phyloP scores from a whole-genome alignment of 805 yeast genomes.

The Lachancea lanzarotensis region DNA sequence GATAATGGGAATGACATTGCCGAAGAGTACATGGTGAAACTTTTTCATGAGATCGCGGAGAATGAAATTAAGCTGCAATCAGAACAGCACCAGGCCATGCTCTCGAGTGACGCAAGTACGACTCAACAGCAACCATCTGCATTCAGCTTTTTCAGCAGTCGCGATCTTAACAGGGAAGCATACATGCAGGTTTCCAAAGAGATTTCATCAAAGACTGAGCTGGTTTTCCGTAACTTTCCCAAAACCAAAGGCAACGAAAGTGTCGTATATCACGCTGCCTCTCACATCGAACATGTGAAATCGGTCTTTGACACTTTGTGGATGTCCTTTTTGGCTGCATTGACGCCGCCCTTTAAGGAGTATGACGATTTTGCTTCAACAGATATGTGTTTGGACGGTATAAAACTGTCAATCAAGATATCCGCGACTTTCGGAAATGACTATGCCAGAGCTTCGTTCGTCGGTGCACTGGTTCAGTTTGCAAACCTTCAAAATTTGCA shows the following conservation, averaged over 20 bases:
- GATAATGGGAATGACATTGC: constrained; percentile 87
- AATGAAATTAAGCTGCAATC: constrained; percentile 88
- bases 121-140: constrained; percentile 36
- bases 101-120: constrained; percentile 52
- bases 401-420: constrained; percentile 72
- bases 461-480: constrained; percentile 84
- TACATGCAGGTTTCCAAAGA: constrained; percentile 90
- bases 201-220: constrained; percentile 83
- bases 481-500: constrained; percentile 72
- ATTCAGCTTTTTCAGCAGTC: constrained; percentile 57
- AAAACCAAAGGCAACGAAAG: constrained; percentile 39
- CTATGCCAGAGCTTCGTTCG: constrained; percentile 80
- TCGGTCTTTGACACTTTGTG: constrained; percentile 91
- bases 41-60: constrained; percentile 69
- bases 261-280: constrained; percentile 66
- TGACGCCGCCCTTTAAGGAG: constrained; percentile 90
- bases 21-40: constrained; percentile 56
- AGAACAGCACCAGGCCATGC: constrained; percentile 87
- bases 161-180: constrained; percentile 72
- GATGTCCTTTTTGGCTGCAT: constrained; percentile 95
- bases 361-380: constrained; percentile 70
- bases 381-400: constrained; percentile 72
- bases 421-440: constrained; percentile 78
- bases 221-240: constrained; percentile 63
- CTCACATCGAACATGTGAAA: constrained; percentile 82